Conservation (phyloP, 805 yeast genomes). For the Kazachstania taianensis region DNA sequence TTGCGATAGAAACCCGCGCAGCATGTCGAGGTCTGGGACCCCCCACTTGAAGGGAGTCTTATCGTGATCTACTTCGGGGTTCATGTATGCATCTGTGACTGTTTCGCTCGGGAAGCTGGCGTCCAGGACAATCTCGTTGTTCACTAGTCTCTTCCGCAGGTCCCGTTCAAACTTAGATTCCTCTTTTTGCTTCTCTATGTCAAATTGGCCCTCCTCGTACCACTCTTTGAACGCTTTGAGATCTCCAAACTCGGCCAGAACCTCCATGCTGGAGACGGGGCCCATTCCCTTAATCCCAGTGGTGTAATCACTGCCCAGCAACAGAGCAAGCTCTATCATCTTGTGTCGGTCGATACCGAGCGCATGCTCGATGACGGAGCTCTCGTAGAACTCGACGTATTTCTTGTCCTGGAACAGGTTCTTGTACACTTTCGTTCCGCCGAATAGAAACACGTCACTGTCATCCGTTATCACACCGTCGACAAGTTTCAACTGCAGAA, state of each 20-base stretch:
- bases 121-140: constrained; percentile 48
- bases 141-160: constrained; percentile 43
- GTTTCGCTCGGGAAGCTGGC: constrained; percentile 58
- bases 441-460: constrained; percentile 91
- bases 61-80: constrained; percentile 81
- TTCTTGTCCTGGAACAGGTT: constrained; percentile 92
- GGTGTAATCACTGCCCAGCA: constrained; percentile 92
- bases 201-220: constrained; percentile 35
- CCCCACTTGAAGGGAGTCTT: constrained; percentile 82
- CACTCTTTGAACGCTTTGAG: constrained; percentile 32
- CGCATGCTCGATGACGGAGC: constrained; percentile 45
- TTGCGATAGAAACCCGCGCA: constrained; percentile 57
- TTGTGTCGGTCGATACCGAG: constrained; percentile 55
- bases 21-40: constrained; percentile 67
- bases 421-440: constrained; percentile 73
- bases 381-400: constrained; percentile 76
- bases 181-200: constrained; percentile 30
- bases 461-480: constrained; percentile 97
- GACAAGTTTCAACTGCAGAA: constrained; percentile 57
- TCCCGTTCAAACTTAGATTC: constrained; percentile 45
- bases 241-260: constrained; percentile 69
- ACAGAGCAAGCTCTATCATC: constrained; percentile 69
- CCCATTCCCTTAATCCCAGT: constrained; percentile 90
- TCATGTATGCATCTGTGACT: constrained; percentile 62
- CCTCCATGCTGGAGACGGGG: constrained; percentile 85